Conservation (phyloP, 106 monocot species). For the Dioscorea dumetorum region DNA sequence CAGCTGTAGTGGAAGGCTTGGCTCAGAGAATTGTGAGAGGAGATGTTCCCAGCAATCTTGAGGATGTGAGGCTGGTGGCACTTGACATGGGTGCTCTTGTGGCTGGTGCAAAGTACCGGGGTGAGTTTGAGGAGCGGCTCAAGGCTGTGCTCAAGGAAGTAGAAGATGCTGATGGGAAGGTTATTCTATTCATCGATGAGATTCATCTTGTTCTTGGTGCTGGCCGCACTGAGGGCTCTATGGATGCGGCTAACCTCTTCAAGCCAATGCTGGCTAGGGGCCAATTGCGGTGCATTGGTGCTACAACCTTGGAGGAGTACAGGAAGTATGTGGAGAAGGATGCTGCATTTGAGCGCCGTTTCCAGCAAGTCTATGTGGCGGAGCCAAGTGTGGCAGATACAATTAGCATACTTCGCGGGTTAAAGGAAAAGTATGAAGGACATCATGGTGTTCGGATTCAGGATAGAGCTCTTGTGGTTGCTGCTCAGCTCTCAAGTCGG, state of each 20-base stretch:
- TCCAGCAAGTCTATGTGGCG: slow-evolving; percentile 60
- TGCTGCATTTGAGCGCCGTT: slow-evolving; percentile 43
- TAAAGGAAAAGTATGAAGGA: slow-evolving; percentile 65
- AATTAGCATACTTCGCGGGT: slow-evolving; percentile 47
- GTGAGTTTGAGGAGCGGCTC: slow-evolving; percentile 63
- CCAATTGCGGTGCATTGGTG: slow-evolving; percentile 56
- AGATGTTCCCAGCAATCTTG: slow-evolving; percentile 53
- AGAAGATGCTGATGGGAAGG: slow-evolving; percentile 59
- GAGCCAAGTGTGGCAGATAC: slow-evolving; percentile 55
- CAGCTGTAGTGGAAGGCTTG: slow-evolving; percentile 65
- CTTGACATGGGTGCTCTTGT: slow-evolving; percentile 64
- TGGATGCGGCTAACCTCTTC: slow-evolving; percentile 64
- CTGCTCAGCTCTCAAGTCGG: slow-evolving; percentile 54
- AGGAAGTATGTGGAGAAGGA: slow-evolving; percentile 68
- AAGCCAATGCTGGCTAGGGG: slow-evolving; percentile 68
- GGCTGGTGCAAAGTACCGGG: slow-evolving; percentile 55
- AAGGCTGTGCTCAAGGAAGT: slow-evolving; percentile 67
- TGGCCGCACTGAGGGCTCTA: slow-evolving; percentile 51
- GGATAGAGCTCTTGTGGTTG: slow-evolving; percentile 60
- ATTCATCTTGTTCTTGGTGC: slow-evolving; percentile 68
- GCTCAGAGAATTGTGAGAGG: slow-evolving; percentile 64
- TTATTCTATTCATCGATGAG: slow-evolving; percentile 72
- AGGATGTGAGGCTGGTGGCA: slow-evolving; percentile 47
- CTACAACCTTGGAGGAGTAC: slow-evolving; percentile 68
- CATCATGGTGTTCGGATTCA: slow-evolving; percentile 63